These are phyloP conservation scores for Tolypocladium album DNA, from an alignment of 2,329 filamentous ascomycete species.

Conservation along the genomic window DNA sequence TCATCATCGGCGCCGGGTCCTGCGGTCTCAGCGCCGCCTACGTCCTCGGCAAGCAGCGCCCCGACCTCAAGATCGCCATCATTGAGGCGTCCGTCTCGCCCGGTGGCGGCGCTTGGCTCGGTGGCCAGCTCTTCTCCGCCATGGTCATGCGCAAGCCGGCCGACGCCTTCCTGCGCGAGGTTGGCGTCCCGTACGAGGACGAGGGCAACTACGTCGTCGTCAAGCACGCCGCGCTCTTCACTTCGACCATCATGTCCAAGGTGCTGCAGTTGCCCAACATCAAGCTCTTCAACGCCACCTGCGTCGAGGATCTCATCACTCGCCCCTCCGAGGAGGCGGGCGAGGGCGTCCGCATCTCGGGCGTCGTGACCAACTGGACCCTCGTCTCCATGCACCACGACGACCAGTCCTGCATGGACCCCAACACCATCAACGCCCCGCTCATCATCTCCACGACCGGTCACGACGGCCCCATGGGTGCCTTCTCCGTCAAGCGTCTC, in stretches of 20 bases:
- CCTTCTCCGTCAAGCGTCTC: slow-evolving; percentile 83
- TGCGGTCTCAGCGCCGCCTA: slow-evolving; percentile 82
- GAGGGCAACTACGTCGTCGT: slow-evolving; percentile 85
- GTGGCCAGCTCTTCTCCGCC: slow-evolving; percentile 86
- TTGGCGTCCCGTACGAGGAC: slow-evolving; percentile 79
- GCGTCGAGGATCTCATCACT: slow-evolving; percentile 87
- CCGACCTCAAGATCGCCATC: slow-evolving; percentile 85
- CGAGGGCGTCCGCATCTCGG: slow-evolving; percentile 62
- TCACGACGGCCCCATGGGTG: slow-evolving; percentile 83
- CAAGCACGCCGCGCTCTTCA: slow-evolving; percentile 90
- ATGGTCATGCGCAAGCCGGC: slow-evolving; percentile 95
- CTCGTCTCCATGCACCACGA: slow-evolving; percentile 80
- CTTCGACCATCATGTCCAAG: slow-evolving; percentile 72
- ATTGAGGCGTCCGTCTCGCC: slow-evolving; percentile 82
- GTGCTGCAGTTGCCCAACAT: slow-evolving; percentile 81
- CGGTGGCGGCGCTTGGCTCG: slow-evolving; percentile 84
- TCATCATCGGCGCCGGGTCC: slow-evolving; percentile 84
- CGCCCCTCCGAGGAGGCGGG: slow-evolving; percentile 49
- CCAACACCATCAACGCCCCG: slow-evolving; percentile 91
- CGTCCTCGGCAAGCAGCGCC: slow-evolving; percentile 70
- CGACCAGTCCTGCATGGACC: slow-evolving; percentile 92
- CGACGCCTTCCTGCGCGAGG: slow-evolving; percentile 69
- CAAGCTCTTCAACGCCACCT: slow-evolving; percentile 93
- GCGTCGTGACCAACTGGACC: slow-evolving; percentile 94
- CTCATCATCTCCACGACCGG: slow-evolving; percentile 83